Evolutionary conservation across 441 rosid genomes (phyloP).

Genomic region (Jatropha multifida): DNA sequence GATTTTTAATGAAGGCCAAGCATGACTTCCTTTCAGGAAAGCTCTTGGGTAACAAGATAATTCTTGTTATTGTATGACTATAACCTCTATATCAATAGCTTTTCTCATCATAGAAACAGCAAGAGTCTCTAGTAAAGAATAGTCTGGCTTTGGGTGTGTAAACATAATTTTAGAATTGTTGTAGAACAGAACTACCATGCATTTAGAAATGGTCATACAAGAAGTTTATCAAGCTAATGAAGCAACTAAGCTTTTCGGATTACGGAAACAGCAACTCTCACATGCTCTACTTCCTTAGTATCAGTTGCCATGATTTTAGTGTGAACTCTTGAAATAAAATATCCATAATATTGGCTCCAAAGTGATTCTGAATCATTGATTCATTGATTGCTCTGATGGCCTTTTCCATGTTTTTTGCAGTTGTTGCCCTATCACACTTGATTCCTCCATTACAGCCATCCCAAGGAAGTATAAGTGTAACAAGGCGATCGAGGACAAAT

Average conservation of each 20-base stretch:
- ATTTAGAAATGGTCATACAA: no score
- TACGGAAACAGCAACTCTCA: constrained; percentile 30
- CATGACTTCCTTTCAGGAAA: no score
- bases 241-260: constrained; percentile 24
- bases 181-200: no score
- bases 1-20: no score
- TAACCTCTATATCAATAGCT: background rate
- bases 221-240: no score
- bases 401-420: constrained; percentile 33
- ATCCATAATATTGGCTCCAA: constrained; percentile 36
- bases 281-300: constrained; percentile 37
- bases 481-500: constrained; percentile 29
- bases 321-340: constrained; percentile 30
- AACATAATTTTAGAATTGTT: no score
- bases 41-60: background rate
- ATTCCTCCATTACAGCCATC: constrained; percentile 35
- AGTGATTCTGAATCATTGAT: constrained; percentile 39
- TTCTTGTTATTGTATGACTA: background rate
- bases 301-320: constrained; percentile 32
- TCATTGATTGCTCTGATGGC: constrained; percentile 37
- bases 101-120: background rate
- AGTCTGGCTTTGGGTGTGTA: no score
- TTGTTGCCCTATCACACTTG: constrained; percentile 23
- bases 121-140: no score
- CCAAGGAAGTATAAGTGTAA: constrained; percentile 24